Evolutionary conservation across 768 basidiomycete genomes (phyloP).

Genomic region (Trametes meyenii): DNA sequence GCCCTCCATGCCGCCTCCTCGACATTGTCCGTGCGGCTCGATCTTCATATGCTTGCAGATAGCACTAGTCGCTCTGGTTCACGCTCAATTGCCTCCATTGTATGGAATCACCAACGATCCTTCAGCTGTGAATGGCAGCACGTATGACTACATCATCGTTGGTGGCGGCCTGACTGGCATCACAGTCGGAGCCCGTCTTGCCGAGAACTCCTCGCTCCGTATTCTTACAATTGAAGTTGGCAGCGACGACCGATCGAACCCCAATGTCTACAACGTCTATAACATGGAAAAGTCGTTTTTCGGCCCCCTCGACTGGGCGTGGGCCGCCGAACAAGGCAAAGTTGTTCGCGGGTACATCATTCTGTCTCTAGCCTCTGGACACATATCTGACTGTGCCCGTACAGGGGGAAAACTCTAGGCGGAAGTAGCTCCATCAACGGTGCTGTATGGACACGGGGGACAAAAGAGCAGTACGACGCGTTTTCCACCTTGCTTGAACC

Average conservation of each 20-base stretch:
- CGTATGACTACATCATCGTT: slow-evolving; percentile 24
- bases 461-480: slow-evolving; percentile 31
- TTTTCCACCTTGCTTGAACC: slow-evolving; percentile 31
- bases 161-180: slow-evolving; percentile 12
- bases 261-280: slow-evolving; percentile 50
- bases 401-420: slow-evolving; percentile 48
- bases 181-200: slow-evolving; percentile 17
- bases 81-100: no score
- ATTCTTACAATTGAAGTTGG: slow-evolving; percentile 18
- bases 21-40: no score
- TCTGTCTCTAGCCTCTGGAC: neutral
- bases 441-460: slow-evolving; percentile 32
- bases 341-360: slow-evolving; percentile 37
- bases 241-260: slow-evolving; percentile 46
- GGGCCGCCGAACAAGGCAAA: slow-evolving; percentile 28
- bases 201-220: slow-evolving; percentile 11
- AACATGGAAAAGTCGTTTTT: slow-evolving; percentile 46
- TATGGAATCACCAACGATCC: slow-evolving; percentile 5
- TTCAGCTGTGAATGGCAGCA: neutral
- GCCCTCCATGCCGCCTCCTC: no score
- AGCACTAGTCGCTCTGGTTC: no score
- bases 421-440: slow-evolving; percentile 37
- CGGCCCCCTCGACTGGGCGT: slow-evolving; percentile 42
- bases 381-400: neutral
- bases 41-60: no score